phyloP scores from a whole-genome alignment of 1,139 yeast genomes.

The Fermentozyma sake region DNA sequence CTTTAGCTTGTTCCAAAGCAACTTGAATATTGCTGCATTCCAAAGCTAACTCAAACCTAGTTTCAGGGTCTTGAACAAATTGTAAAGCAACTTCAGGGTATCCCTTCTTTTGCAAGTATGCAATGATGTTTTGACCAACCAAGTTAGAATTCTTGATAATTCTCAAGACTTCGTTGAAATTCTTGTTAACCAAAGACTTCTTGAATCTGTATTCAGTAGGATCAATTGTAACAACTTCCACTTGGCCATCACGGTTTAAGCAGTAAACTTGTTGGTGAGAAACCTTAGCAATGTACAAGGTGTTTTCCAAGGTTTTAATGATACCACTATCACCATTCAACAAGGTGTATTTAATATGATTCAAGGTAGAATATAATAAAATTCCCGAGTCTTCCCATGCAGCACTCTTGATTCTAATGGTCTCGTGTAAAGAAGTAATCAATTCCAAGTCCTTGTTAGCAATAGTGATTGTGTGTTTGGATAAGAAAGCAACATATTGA shows the following conservation, averaged over 20 bases:
- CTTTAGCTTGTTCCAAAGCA: constrained; percentile 87
- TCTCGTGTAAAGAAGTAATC: constrained; percentile 87
- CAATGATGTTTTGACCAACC: constrained; percentile 96
- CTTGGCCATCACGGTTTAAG: constrained; percentile 80
- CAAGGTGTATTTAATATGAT: constrained; percentile 90
- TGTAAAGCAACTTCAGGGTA: constrained; percentile 93
- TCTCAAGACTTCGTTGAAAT: constrained; percentile 87
- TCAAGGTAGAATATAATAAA: constrained; percentile 85
- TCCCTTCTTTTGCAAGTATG: constrained; percentile 91
- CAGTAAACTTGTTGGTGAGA: constrained; percentile 71
- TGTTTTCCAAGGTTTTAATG: constrained; percentile 85
- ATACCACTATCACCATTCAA: constrained; percentile 94
- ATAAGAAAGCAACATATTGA: constrained; percentile 78
- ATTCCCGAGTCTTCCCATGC: constrained; percentile 97
- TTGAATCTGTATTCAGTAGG: constrained; percentile 98
- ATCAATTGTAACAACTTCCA: constrained; percentile 74
- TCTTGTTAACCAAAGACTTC: constrained; percentile 83
- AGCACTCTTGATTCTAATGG: constrained; percentile 94
- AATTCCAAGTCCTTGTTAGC: constrained; percentile 76
- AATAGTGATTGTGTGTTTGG: constrained; percentile 90
- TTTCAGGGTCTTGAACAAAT: constrained; percentile 94
- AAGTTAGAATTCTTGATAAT: constrained; percentile 83
- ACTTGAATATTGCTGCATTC: constrained; percentile 87
- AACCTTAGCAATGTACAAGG: constrained; percentile 79
- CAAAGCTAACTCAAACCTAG: constrained; percentile 90